Conservation (phyloP, 257 asterid species). For the Echium plantagineum region DNA sequence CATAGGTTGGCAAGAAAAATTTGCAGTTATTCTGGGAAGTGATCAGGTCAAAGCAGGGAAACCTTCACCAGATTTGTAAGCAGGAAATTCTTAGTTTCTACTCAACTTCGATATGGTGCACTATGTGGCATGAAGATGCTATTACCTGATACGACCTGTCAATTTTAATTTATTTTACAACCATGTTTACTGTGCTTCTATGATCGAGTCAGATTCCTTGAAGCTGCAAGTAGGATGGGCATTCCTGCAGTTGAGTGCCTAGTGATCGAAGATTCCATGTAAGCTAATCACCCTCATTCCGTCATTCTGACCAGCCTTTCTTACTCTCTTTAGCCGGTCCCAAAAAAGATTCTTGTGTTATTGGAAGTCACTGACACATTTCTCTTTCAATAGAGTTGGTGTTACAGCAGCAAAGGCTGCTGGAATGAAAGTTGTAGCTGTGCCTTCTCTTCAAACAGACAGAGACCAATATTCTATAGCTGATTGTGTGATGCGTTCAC, state of each 20-base stretch:
- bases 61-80: slow-evolving; percentile 89
- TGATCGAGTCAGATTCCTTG: slow-evolving; percentile 51
- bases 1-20: slow-evolving; percentile 74
- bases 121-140: no score
- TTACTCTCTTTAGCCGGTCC: no score
- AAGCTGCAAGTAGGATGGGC: slow-evolving; percentile 82
- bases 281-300: slow-evolving; percentile 17
- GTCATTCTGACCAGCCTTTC: no score
- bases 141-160: no score
- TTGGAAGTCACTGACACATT: not conserved
- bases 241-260: slow-evolving; percentile 56
- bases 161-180: no score
- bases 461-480: slow-evolving; percentile 46
- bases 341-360: no score
- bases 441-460: slow-evolving; percentile 62
- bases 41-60: slow-evolving; percentile 83
- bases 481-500: slow-evolving; percentile 57
- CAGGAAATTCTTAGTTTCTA: slow-evolving; percentile 7
- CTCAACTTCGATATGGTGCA: no score
- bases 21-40: slow-evolving; percentile 68
- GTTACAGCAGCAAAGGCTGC: slow-evolving; percentile 93
- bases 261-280: slow-evolving; percentile 87
- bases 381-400: slow-evolving; percentile 48
- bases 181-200: slow-evolving; percentile 4
- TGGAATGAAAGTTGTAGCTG: slow-evolving; percentile 79